Base-by-base conservation (phyloP, 768 basidiomycete genomes). In the Clitopilus passeckerianus region DNA sequence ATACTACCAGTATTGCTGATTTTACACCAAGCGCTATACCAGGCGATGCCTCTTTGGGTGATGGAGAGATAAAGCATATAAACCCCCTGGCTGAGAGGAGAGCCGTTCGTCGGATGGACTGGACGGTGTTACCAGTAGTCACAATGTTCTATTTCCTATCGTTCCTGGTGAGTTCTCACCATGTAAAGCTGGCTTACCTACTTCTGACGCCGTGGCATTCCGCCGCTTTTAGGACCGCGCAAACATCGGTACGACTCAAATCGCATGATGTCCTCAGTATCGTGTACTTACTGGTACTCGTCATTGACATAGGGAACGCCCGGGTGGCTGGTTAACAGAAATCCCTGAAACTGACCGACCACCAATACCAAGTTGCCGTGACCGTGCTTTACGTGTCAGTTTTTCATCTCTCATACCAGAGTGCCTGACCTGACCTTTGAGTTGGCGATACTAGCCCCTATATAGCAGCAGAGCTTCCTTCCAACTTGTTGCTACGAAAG, bases 321-420 rank as follows among this genome's bases (percentile, higher is more conserved):
- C 72, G 75, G 12, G 71, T 81, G 2, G 80, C 80, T 16, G 81
- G 81, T 8, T 69, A 83, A 50, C 79, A 83, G 62, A 74, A 65
- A 14, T 73, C 75, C 18, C 65, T 83, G 20, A 65, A 70, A 7
- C 62, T 81, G 53, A 72, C 74, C 5, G 73, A 79, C 52, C 66
- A 65, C 15, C 69, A 74, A 58, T 79, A 79, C 27, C 66, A 76
- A 68, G 65, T 75, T 54, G 64, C 67, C 58, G 64, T 74, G 2
- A 75, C 72, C 1, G 67, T 72, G 8, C 64, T 71, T 27, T 72
- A 67, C 18, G 46, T 50, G 46, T 50, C 12, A 18, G 18, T 18
- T 9, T 20, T 18, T 22, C 46, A 50, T 18, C 16, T 22, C 2
- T 10, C 46, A 50, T 5, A n/a, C 9, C 72, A 74, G 56, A n/a